phyloP scores from a whole-genome alignment of 352 stramenopile genomes.

The Blastocystis sp. region DNA sequence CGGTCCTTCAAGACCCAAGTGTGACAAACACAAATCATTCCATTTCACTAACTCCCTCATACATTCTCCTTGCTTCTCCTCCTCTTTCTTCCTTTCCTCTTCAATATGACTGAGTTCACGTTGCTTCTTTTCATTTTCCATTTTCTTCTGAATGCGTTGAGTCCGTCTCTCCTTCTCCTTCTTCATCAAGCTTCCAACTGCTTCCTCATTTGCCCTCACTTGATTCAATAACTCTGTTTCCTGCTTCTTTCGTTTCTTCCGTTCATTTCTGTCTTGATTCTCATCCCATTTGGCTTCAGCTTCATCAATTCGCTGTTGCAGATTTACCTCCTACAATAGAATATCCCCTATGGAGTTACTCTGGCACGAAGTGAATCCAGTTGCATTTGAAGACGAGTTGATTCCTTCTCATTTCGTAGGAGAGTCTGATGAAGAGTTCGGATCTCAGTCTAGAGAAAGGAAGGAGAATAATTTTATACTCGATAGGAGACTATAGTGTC shows the following conservation, averaged over 20 bases:
- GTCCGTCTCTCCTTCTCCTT: not conserved
- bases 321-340: not conserved
- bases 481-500: too few species aligned
- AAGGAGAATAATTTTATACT: too few species aligned
- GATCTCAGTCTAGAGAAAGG: too few species aligned
- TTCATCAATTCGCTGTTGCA: not conserved
- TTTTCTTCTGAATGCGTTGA: not conserved
- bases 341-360: not conserved
- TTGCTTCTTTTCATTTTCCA: not conserved
- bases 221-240: not conserved
- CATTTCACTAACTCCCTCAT: not conserved
- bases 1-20: not conserved
- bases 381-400: not conserved
- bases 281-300: not conserved
- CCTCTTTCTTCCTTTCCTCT: not conserved
- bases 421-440: too few species aligned
- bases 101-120: not conserved
- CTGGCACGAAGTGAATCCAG: not conserved
- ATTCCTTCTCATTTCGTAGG: not conserved
- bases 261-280: not conserved
- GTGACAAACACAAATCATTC: not conserved
- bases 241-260: not conserved
- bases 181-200: not conserved
- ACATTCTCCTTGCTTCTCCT: not conserved
- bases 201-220: not conserved